Evolutionary conservation across 2,329 filamentous ascomycete species (phyloP).

Genomic region (Colletotrichum cordylinicola): DNA sequence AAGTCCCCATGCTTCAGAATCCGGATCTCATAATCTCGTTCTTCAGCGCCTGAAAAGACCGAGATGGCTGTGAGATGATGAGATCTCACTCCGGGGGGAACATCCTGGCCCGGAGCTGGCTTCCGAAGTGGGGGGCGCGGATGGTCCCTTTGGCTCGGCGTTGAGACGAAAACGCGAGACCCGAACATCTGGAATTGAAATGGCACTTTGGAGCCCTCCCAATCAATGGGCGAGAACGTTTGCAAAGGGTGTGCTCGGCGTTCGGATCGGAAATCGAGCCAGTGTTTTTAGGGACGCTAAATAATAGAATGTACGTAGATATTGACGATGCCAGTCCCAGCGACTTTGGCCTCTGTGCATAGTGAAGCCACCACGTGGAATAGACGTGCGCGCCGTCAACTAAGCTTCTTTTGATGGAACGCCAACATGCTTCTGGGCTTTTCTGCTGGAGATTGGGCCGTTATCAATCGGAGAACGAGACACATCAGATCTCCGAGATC

Average conservation of each 20-base stretch:
- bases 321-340: neutral
- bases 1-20: neutral
- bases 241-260: conserved; percentile 10
- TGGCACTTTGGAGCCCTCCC: neutral
- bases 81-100: neutral
- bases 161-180: conserved; percentile 13
- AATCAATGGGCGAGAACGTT: neutral
- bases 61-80: neutral
- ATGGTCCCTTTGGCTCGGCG: neutral
- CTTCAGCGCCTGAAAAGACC: neutral
- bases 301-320: neutral
- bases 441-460: neutral
- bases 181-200: neutral
- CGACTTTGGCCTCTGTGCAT: neutral
- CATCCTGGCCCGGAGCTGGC: neutral
- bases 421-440: neutral
- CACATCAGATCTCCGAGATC: neutral
- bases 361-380: neutral
- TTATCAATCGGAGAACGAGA: neutral
- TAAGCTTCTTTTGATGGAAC: neutral
- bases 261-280: neutral
- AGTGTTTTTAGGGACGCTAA: neutral
- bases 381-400: neutral
- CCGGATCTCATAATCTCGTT: neutral
- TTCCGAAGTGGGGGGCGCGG: neutral